phyloP scores from a whole-genome alignment of 345 rosid species.

The Erysimum cheiranthoides region DNA sequence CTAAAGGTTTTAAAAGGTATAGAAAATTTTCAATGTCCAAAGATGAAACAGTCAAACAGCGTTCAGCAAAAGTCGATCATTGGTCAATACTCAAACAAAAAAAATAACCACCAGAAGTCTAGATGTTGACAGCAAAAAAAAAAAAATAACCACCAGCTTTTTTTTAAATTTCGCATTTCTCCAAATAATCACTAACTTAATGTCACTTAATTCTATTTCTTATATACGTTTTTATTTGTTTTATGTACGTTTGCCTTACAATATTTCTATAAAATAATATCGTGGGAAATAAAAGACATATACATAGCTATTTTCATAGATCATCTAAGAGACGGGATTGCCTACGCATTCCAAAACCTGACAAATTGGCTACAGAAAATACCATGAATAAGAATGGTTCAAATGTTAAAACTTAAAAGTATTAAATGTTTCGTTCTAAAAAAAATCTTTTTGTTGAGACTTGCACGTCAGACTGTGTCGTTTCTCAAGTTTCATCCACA shows the following conservation, averaged over 20 bases:
- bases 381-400: conserved; percentile 6
- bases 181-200: neutral
- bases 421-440: neutral
- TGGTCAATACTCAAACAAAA: neutral
- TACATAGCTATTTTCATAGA: neutral
- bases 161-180: no score
- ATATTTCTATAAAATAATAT: neutral
- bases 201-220: neutral
- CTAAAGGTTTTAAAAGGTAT: no score
- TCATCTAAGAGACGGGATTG: neutral
- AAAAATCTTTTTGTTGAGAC: conserved; percentile 13
- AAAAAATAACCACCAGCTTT: no score
- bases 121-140: neutral
- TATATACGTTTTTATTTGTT: neutral
- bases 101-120: neutral
- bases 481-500: neutral
- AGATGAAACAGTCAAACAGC: neutral
- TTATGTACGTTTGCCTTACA: neutral
- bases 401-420: neutral
- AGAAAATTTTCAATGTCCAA: neutral
- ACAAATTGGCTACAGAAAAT: conserved; percentile 16
- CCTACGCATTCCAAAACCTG: conserved; percentile 12
- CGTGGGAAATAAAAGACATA: neutral
- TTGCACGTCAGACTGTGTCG: conserved; percentile 36
- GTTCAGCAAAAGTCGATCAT: neutral